Evolutionary conservation across 805 yeast species (phyloP).

Genomic region (Wickerhamiella galacta): DNA sequence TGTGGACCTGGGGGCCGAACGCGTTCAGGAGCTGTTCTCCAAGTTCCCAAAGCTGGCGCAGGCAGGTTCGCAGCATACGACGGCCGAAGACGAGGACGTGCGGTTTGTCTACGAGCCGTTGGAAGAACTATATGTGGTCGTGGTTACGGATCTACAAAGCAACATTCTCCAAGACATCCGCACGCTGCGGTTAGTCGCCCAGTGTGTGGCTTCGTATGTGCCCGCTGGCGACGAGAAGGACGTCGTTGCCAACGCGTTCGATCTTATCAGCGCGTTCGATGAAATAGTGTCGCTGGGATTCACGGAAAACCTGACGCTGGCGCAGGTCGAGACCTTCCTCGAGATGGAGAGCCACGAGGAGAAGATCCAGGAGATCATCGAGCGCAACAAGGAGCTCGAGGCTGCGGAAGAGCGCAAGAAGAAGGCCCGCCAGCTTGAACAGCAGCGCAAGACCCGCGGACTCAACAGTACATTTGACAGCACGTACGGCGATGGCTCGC

Average conservation of each 20-base stretch:
- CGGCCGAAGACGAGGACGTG: conserved; percentile 80
- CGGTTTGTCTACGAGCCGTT: conserved; percentile 92
- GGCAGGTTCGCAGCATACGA: conserved; percentile 68
- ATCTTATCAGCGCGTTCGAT: conserved; percentile 79
- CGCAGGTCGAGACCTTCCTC: conserved; percentile 75
- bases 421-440: conserved; percentile 63
- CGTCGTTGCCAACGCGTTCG: conserved; percentile 71
- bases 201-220: conserved; percentile 60
- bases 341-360: conserved; percentile 98
- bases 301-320: conserved; percentile 65
- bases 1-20: conserved; percentile 63
- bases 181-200: conserved; percentile 71
- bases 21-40: conserved; percentile 72
- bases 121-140: conserved; percentile 80
- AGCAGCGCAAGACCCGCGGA: conserved; percentile 32
- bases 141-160: conserved; percentile 79
- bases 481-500: conserved; percentile 5
- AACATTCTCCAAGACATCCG: conserved; percentile 90
- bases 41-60: conserved; percentile 69
- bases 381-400: conserved; percentile 88
- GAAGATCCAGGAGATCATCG: conserved; percentile 94
- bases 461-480: not conserved
- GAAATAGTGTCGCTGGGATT: conserved; percentile 83
- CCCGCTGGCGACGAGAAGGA: conserved; percentile 66
- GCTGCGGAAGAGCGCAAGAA: conserved; percentile 95